Evolutionary conservation across 768 basidiomycete species (phyloP).

Genomic region (Kwoniella bestiolae): DNA sequence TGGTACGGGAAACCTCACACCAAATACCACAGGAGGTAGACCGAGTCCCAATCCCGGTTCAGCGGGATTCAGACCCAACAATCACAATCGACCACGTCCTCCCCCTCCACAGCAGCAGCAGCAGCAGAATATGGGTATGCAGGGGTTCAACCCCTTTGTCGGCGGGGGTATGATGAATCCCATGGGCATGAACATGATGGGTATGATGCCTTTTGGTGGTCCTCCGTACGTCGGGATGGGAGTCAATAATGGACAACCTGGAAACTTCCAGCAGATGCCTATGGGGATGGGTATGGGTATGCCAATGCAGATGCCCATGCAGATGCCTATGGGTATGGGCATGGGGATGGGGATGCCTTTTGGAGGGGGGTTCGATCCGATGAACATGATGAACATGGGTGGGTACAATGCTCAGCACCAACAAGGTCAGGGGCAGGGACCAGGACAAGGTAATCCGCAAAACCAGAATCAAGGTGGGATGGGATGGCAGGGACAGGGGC

Average conservation of each 20-base stretch:
- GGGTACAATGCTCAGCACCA: constrained; percentile 2
- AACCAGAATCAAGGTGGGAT: constrained; percentile 8
- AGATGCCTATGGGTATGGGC: constrained; percentile 15
- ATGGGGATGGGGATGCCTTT: neutral
- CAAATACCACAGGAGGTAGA: constrained; percentile 1
- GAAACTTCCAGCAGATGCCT: constrained; percentile 2
- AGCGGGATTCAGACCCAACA: neutral
- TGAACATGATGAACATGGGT: constrained; percentile 9
- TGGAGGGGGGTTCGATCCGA: constrained; percentile 1
- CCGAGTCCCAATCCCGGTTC: neutral
- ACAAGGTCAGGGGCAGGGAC: neutral
- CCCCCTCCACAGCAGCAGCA: constrained; percentile 4
- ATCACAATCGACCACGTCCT: constrained; percentile 12
- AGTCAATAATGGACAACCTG: neutral
- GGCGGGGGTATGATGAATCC: constrained; percentile 40
- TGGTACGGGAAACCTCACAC: constrained; percentile 8
- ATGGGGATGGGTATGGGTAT: too few relatives aligned
- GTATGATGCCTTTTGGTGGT: constrained; percentile 7
- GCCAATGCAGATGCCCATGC: constrained; percentile 11
- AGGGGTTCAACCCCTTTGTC: constrained; percentile 28
- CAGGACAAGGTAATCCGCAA: neutral
- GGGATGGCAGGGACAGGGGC: constrained; percentile 21
- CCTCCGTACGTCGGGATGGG: constrained; percentile 10
- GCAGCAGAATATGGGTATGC: constrained; percentile 14
- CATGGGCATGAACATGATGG: constrained; percentile 31